Conservation (phyloP, 495 filamentous ascomycete species). For the Parachaetomium inaequale region DNA sequence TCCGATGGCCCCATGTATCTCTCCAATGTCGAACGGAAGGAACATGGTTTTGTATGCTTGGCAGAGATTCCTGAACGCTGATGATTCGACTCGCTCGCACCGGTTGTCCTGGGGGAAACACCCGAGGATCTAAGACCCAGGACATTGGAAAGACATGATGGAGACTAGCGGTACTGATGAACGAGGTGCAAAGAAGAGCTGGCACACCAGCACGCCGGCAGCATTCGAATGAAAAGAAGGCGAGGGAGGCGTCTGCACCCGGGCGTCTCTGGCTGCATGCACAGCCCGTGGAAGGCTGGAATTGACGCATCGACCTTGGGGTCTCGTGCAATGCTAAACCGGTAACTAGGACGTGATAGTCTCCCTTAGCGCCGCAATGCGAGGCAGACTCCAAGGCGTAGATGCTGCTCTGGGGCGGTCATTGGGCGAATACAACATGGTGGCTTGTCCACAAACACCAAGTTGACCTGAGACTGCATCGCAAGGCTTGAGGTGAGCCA, state of each 20-base stretch:
- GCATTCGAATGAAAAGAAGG: not conserved
- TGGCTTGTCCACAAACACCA: not conserved
- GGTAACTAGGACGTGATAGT: not conserved
- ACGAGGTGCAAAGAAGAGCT: not conserved
- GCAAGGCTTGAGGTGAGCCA: not conserved
- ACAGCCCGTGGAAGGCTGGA: not conserved
- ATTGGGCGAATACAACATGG: not conserved
- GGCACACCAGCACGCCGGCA: not conserved
- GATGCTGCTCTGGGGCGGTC: not conserved
- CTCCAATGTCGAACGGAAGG: slow-evolving; percentile 13
- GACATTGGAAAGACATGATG: not conserved
- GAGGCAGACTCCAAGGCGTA: not conserved
- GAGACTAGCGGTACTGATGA: not conserved
- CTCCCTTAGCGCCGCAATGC: not conserved
- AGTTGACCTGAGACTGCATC: not conserved
- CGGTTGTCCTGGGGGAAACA: not conserved
- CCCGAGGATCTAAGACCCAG: not conserved
- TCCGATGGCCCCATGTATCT: slow-evolving; percentile 7
- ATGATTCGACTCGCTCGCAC: not conserved
- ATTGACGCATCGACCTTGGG: not conserved
- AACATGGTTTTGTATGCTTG: not conserved
- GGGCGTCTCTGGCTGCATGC: not conserved
- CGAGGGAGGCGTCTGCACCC: not conserved
- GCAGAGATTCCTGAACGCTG: too few relatives aligned
- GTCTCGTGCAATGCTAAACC: not conserved